Evolutionary conservation across 495 filamentous ascomycete species (phyloP).

Genomic region (Penicillium nucicola): DNA sequence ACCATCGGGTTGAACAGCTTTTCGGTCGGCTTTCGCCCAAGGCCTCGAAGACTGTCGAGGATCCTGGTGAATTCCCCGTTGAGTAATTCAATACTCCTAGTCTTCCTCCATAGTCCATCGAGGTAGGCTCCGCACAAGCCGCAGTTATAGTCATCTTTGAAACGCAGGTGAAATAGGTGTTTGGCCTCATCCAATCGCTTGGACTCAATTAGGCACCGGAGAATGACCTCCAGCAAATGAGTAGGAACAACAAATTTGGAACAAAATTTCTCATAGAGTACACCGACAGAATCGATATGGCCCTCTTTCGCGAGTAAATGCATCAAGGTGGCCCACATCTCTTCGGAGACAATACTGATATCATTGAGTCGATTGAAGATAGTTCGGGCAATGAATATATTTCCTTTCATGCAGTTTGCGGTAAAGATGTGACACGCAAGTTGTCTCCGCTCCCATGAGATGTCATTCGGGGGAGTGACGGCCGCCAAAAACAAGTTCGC

Average conservation of each 20-base stretch:
- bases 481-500: conserved; percentile 34
- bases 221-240: conserved; percentile 36
- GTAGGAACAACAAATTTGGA: conserved; percentile 23
- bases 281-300: conserved; percentile 36
- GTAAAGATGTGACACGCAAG: conserved; percentile 32
- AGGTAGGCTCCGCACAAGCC: conserved; percentile 40
- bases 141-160: conserved; percentile 32
- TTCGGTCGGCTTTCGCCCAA: conserved; percentile 30
- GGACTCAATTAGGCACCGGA: conserved; percentile 42
- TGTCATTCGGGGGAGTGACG: background rate
- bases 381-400: conserved; percentile 38
- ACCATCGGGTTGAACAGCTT: conserved; percentile 45
- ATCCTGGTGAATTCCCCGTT: conserved; percentile 32
- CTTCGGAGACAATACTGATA: conserved; percentile 28
- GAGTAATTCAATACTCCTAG: conserved; percentile 36
- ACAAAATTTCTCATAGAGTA: conserved; percentile 31
- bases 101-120: conserved; percentile 43
- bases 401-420: conserved; percentile 37
- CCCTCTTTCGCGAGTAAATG: conserved; percentile 39
- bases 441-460: conserved; percentile 30
- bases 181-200: conserved; percentile 35
- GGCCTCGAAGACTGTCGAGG: conserved; percentile 19
- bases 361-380: conserved; percentile 37
- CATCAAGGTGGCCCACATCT: conserved; percentile 41
- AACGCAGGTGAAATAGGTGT: conserved; percentile 28